Evolutionary conservation across 2,329 filamentous ascomycete species (phyloP), one percentile per base, ranked within the genome.

Genomic region (Lecanicillium sp.): DNA sequence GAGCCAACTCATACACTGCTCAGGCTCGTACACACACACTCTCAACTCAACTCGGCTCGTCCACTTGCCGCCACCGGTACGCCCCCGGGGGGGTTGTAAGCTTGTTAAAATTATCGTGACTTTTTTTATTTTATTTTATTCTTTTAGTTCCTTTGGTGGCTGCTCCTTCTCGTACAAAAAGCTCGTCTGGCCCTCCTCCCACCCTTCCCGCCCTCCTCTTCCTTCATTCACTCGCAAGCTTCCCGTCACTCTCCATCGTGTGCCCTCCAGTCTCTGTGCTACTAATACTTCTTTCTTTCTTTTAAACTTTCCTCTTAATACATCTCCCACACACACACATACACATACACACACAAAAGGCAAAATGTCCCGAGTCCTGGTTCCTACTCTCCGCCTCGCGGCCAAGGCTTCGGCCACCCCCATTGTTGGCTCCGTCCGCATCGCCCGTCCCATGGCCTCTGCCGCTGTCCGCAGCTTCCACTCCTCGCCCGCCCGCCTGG

Each of bases 331-430:
- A 30, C 36, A 23, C 5, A 33, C 27, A 39, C 11, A 30, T 14
- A 40, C 10, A 35, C 4, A 48, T 2, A 42, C 38, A 36, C 29
- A 36, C 11, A 36, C 8, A 32, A 12, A 38, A 15, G 23, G 15
- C 41, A 54, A 39, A 52, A 62, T 64, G 61, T 62, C 57, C 46
- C 54, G 57, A 48, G 24, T 49, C 2, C 48, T 61, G 29, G 43
- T 55, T 40, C 54, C 57, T 37, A 33, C 54, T n/a, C 27, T 59
- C 46, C 54, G 41, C 37, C 56, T 32, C 37, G 50, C 35, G 32
- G 44, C 44, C 40, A 50, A 37, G 49, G 38, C 49, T 24, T 42
- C 42, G 9, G 30, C 38, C 27, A 45, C 40, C 14, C 46, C 40
- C 15, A 39, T 49, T 30, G 23, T 37, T 14, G 27, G 41, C 29